phyloP scores from a whole-genome alignment of 148 eudicot species.

The Rhododendron williamsianum region DNA sequence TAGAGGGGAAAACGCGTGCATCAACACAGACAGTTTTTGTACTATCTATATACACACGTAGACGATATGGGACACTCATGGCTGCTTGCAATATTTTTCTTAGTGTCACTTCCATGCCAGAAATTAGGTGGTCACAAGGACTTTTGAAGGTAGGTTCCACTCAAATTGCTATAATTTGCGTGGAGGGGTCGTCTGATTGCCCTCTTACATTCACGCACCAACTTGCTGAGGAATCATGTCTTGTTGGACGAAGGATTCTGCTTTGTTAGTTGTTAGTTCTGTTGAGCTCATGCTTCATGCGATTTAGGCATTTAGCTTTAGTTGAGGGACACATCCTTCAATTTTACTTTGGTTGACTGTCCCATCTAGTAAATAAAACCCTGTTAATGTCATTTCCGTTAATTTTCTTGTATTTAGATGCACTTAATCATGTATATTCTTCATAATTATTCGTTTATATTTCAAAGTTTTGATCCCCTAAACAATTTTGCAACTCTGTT shows the following conservation, averaged over 20 bases:
- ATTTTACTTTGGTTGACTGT: not conserved
- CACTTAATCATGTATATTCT: not conserved
- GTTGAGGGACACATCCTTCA: constrained; percentile 1
- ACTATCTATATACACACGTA: not conserved
- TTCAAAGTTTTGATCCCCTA: not conserved
- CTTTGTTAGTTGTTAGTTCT: not conserved
- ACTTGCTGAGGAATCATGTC: not conserved
- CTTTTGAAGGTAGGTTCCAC: not conserved
- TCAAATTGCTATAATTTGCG: not conserved
- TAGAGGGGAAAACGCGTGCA: not conserved
- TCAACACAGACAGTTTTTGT: too few relatives aligned
- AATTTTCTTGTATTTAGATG: not conserved
- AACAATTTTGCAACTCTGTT: constrained; percentile 7
- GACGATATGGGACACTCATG: not conserved
- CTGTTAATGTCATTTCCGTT: not conserved
- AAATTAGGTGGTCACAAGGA: not conserved
- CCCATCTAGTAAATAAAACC: constrained; percentile 8
- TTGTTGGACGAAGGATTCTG: not conserved
- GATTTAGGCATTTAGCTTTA: not conserved
- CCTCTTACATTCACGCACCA: not conserved
- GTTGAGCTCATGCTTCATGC: not conserved
- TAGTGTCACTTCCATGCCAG: not conserved
- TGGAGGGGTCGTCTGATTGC: not conserved
- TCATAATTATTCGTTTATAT: not conserved
- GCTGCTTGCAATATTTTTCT: not conserved